These are phyloP conservation scores for Trichoderma lentiforme DNA, from an alignment of 2,329 filamentous ascomycete species.

Conservation along the genomic window DNA sequence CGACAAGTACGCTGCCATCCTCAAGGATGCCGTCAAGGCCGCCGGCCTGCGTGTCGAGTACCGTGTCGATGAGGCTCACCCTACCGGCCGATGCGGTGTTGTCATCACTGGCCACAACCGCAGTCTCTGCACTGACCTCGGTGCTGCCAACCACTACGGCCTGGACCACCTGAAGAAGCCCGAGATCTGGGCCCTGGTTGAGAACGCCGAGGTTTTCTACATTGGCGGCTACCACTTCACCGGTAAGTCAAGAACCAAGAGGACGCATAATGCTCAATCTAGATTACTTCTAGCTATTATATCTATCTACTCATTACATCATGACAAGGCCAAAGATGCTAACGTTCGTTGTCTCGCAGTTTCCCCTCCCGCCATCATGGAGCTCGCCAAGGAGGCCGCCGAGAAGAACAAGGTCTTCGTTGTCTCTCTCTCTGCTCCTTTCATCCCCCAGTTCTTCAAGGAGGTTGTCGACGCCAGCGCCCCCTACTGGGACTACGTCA, in stretches of 20 bases:
- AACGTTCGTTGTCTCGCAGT: slow-evolving; percentile 45
- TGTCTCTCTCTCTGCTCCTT: slow-evolving; percentile 89
- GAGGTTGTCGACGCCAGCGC: slow-evolving; percentile 81
- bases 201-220: slow-evolving; percentile 86
- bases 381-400: slow-evolving; percentile 86
- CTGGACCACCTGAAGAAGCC: slow-evolving; percentile 87
- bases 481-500: slow-evolving; percentile 92
- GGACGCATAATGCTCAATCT: not conserved
- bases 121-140: slow-evolving; percentile 90
- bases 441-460: slow-evolving; percentile 98
- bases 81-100: slow-evolving; percentile 92
- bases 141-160: slow-evolving; percentile 95
- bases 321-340: not conserved
- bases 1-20: slow-evolving; percentile 90
- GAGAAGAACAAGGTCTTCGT: slow-evolving; percentile 86
- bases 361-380: slow-evolving; percentile 84
- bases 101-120: slow-evolving; percentile 97
- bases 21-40: slow-evolving; percentile 79
- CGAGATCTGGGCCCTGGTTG: slow-evolving; percentile 86
- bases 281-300: not conserved
- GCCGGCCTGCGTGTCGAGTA: slow-evolving; percentile 93
- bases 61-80: slow-evolving; percentile 77
- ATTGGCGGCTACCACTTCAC: slow-evolving; percentile 97
- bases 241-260: slow-evolving; percentile 32
- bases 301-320: not conserved